Percentiles rank a stretch among this genome's conserved stretches.
phyloP scores from a whole-genome alignment of 306 rosid species.

The Quercus mongolica region DNA sequence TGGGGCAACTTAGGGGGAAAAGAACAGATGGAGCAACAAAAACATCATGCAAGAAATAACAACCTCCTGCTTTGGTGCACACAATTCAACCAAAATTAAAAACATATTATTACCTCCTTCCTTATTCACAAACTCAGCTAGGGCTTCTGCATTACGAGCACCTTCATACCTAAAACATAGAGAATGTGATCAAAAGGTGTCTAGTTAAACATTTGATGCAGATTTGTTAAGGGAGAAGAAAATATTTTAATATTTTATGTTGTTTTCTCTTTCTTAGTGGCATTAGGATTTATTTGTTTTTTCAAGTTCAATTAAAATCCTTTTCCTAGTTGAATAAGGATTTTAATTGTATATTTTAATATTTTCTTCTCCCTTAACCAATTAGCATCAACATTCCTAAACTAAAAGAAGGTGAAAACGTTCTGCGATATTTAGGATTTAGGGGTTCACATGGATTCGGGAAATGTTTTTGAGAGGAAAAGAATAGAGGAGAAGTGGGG shows the following conservation, averaged over 20 bases:
- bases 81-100: background rate
- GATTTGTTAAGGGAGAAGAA: too few species aligned
- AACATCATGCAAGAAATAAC: constrained; percentile 7
- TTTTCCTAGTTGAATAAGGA: too few species aligned
- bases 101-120: constrained; percentile 57
- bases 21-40: background rate
- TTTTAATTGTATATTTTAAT: too few species aligned
- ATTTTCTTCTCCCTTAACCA: too few species aligned
- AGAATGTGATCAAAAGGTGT: constrained; percentile 18
- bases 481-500: background rate
- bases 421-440: background rate
- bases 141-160: constrained; percentile 74
- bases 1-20: background rate
- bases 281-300: too few species aligned
- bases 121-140: constrained; percentile 61
- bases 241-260: too few species aligned
- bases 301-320: too few species aligned
- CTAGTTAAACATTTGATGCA: background rate
- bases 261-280: too few species aligned
- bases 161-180: constrained; percentile 65
- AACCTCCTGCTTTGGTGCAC: background rate
- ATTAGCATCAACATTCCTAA: background rate
- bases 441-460: background rate
- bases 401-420: background rate
- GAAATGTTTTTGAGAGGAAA: background rate